A percentile compares a stretch with the other conserved stretches of the same genome.
These are phyloP conservation scores for Cyberlindnera nakhonratchasimensis DNA, from an alignment of 805 yeast genomes.

Conservation along the genomic window DNA sequence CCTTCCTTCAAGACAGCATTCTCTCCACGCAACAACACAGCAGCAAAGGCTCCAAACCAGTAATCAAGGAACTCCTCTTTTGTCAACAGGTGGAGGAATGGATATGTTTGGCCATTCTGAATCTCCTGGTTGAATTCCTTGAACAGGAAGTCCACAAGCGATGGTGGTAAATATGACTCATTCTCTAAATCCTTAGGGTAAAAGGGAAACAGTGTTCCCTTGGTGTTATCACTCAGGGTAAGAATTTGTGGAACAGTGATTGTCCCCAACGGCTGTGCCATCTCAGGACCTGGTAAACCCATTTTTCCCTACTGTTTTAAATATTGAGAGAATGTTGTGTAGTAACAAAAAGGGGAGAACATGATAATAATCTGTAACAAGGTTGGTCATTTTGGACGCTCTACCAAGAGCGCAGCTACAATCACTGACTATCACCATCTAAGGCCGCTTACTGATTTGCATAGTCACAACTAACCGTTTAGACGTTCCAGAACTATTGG, in stretches of 20 bases:
- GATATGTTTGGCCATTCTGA: conserved; percentile 74
- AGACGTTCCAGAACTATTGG: no score
- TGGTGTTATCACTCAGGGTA: conserved; percentile 39
- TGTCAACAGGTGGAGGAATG: conserved; percentile 43
- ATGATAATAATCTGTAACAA: background rate
- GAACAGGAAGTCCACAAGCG: conserved; percentile 44
- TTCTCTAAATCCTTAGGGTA: conserved; percentile 35
- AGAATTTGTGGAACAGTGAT: conserved; percentile 35
- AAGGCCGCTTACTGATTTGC: no score
- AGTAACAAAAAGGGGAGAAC: background rate
- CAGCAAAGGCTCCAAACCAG: conserved; percentile 68
- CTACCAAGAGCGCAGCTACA: no score
- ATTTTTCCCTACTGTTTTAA: conserved; percentile 5
- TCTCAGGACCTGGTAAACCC: conserved; percentile 31
- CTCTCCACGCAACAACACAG: conserved; percentile 52
- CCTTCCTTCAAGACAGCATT: conserved; percentile 18
- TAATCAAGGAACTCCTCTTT: conserved; percentile 53
- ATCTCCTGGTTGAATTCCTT: conserved; percentile 61
- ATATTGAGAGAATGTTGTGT: background rate
- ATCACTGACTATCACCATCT: no score
- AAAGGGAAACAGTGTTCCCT: conserved; percentile 62
- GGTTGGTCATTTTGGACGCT: background rate
- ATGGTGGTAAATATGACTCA: conserved; percentile 41
- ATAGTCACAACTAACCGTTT: no score
- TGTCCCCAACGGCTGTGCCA: conserved; percentile 30